Conservation (phyloP, 495 filamentous ascomycete genomes). For the Tuber brumale region DNA sequence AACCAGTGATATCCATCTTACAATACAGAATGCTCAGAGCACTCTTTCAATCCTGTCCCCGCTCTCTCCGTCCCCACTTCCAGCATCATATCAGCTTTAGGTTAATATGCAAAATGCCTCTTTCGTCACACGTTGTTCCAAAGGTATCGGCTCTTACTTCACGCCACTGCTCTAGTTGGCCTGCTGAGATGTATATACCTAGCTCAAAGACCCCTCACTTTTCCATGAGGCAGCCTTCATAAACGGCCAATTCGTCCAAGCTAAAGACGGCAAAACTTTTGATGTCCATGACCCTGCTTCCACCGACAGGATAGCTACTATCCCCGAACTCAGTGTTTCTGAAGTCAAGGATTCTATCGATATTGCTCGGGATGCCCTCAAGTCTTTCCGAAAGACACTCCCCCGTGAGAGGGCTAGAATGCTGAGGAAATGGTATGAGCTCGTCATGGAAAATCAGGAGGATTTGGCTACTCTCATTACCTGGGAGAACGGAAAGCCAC, state of each 20-base stretch:
- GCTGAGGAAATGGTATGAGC: slow-evolving; percentile 82
- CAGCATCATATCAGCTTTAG: slow-evolving; percentile 10
- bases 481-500: slow-evolving; percentile 70
- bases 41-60: slow-evolving; percentile 11
- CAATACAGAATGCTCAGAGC: slow-evolving; percentile 18
- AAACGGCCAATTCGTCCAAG: slow-evolving; percentile 75
- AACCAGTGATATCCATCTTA: slow-evolving; percentile 1
- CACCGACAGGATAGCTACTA: slow-evolving; percentile 59
- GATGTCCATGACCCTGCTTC: slow-evolving; percentile 62
- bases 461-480: slow-evolving; percentile 88
- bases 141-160: slow-evolving; percentile 15
- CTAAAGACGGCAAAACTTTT: slow-evolving; percentile 72
- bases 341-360: slow-evolving; percentile 61
- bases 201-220: slow-evolving; percentile 78
- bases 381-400: slow-evolving; percentile 64
- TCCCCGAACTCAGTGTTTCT: slow-evolving; percentile 59
- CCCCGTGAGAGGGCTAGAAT: slow-evolving; percentile 75
- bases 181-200: not conserved
- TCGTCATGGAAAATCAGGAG: slow-evolving; percentile 79
- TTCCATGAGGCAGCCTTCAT: slow-evolving; percentile 76
- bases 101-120: slow-evolving; percentile 20
- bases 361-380: slow-evolving; percentile 62
- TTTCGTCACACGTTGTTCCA: slow-evolving; percentile 31
- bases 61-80: slow-evolving; percentile 16
- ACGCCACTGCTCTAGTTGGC: not conserved